Evolutionary conservation across 768 basidiomycete species (phyloP).

Genomic region (Austroboletus eburneus): DNA sequence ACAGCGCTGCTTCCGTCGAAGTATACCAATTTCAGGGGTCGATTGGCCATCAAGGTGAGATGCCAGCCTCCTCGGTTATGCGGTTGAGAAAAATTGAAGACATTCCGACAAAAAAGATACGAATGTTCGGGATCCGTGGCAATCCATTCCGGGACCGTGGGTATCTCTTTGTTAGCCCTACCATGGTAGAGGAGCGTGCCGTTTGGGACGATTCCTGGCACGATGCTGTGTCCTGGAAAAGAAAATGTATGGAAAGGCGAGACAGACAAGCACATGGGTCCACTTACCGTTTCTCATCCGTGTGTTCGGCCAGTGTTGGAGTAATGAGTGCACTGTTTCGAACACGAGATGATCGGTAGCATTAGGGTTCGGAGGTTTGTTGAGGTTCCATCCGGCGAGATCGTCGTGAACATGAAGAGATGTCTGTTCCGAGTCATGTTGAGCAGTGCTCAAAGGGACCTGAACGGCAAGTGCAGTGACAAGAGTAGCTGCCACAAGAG

Average conservation of each 20-base stretch:
- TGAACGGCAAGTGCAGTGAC: no score
- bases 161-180: conserved; percentile 14
- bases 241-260: conserved; percentile 11
- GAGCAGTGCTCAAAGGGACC: no score
- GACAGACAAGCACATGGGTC: conserved; percentile 7
- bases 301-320: conserved; percentile 46
- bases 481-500: no score
- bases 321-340: conserved; percentile 23
- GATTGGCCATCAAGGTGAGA: conserved; percentile 15
- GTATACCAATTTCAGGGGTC: conserved; percentile 43
- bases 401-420: background rate
- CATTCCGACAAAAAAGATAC: conserved; percentile 34
- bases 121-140: conserved; percentile 36
- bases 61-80: conserved; percentile 16
- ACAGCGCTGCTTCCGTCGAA: conserved; percentile 51
- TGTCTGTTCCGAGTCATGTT: background rate
- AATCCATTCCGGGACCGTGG: conserved; percentile 30
- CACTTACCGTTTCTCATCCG: conserved; percentile 41
- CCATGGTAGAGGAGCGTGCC: conserved; percentile 39
- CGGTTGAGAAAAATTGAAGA: background rate
- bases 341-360: conserved; percentile 24
- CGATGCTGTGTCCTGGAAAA: conserved; percentile 19
- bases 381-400: conserved; percentile 18
- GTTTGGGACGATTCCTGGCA: conserved; percentile 31
- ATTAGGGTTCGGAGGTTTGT: conserved; percentile 20